A percentile compares a stretch with the other conserved stretches of the same genome.
Conservation (phyloP, 306 rosid species). For the Rosa lucieae region DNA sequence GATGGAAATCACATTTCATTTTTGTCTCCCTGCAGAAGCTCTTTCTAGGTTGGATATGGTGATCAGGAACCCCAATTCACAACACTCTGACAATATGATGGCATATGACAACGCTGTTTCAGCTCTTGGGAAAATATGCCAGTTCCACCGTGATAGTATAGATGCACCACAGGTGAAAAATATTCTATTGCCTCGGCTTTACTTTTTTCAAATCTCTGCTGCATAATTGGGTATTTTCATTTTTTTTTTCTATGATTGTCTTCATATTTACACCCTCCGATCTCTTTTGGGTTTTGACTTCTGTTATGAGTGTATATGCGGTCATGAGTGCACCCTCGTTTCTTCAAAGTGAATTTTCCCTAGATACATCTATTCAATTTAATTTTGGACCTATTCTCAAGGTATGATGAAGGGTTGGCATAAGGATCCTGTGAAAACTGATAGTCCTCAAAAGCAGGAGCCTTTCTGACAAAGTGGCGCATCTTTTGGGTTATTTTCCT, state of each 20-base stretch:
- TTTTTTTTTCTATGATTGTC: background rate
- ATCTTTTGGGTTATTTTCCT: no score
- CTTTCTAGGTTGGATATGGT: slow-evolving; percentile 85
- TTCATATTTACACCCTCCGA: background rate
- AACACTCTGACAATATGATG: slow-evolving; percentile 74
- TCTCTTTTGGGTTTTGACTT: background rate
- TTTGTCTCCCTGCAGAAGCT: slow-evolving; percentile 62
- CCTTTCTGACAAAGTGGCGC: background rate
- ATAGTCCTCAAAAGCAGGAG: background rate
- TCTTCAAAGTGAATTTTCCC: background rate
- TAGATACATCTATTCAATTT: background rate
- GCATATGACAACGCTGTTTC: slow-evolving; percentile 99
- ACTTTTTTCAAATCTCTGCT: background rate
- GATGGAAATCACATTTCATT: slow-evolving; percentile 19
- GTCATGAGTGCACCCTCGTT: background rate
- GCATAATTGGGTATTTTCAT: background rate
- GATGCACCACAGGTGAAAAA: slow-evolving; percentile 75
- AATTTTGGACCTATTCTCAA: background rate
- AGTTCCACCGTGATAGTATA: slow-evolving; percentile 79
- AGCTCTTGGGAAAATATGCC: slow-evolving; percentile 88
- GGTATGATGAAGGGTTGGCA: background rate
- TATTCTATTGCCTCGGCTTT: background rate
- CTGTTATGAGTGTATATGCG: background rate
- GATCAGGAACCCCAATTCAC: slow-evolving; percentile 80
- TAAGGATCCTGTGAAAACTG: background rate